Evolutionary conservation across 2,329 filamentous ascomycete species (phyloP), one percentile per base, ranked within the genome.

Genomic region (Stachybotrys echinatus): DNA sequence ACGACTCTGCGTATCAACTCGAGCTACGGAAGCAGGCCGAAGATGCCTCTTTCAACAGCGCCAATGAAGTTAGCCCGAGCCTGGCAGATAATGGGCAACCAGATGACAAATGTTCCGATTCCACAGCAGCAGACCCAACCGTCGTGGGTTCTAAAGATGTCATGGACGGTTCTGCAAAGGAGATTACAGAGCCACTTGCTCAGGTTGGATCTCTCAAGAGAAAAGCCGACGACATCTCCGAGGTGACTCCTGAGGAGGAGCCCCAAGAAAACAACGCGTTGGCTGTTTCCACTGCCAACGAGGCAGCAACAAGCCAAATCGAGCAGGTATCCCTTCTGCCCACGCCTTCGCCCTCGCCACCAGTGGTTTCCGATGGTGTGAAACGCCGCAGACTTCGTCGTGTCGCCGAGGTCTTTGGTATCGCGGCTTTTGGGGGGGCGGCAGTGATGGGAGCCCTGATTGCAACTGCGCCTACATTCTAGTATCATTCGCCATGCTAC

Each of bases 401-500:
- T 44, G 63, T 62, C 40, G 68, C 66, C 4, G 68, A 71, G 47
- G 62, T 61, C 0, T 53, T 70, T 21, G 66, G 68, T 8, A 66
- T 65, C 37, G 67, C 64, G 12, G 64, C 68, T 5, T 54, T 71
- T 3, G 68, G 68, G 7, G 68, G 68, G 19, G 58, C 67, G 7
- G 67, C 67, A n/a, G 68, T 70, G 38, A 65, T 71, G 62, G 66
- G 67, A 21, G 68, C 66, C 4, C 53, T 71, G 34, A 71, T 71
- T 47, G 68, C 66, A 19, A 71, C 67, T 3, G 68, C 68, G 3
- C 68, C 68, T 34, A 34, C 27, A 14, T 34, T 34, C 14, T 34
- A 34, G 14, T 14, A 10, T 34, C 27, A 14, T 34, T 8, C 27
- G 10, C 27, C 27, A 34, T 34, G 27, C 3, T 34, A 34, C 27